phyloP scores from a whole-genome alignment of 2,329 filamentous ascomycete genomes.

The Xylariomycetidae sp. region DNA sequence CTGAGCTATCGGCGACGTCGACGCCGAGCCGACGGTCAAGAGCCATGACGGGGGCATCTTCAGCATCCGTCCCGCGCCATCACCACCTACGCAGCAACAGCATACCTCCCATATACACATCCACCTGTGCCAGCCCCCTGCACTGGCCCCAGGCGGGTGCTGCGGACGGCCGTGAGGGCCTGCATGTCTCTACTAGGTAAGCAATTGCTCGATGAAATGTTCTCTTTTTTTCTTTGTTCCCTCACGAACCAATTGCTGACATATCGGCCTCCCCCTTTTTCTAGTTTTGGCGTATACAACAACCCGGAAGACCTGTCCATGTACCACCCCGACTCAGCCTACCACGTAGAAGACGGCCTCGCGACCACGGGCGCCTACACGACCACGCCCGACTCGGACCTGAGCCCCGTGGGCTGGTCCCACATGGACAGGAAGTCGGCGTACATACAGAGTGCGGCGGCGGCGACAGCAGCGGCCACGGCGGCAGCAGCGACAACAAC shows the following conservation, averaged over 20 bases:
- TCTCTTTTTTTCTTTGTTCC: too few relatives aligned
- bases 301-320: conserved; percentile 21
- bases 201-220: too few relatives aligned
- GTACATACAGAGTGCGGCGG: neutral
- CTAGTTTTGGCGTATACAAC: conserved; percentile 22
- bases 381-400: conserved; percentile 21
- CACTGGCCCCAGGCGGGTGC: conserved; percentile 18
- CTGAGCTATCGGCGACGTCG: conserved; percentile 15
- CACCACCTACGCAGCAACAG: conserved; percentile 24
- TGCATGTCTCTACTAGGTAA: conserved; percentile 21
- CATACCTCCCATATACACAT: conserved; percentile 22
- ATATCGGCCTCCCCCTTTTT: too few relatives aligned
- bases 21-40: conserved; percentile 17
- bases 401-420: conserved; percentile 21
- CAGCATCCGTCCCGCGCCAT: conserved; percentile 13
- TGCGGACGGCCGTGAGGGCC: conserved; percentile 17
- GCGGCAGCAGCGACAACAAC: conserved; percentile 4
- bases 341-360: conserved; percentile 21
- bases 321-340: conserved; percentile 23
- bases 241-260: too few relatives aligned
- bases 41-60: conserved; percentile 17
- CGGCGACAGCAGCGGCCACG: neutral
- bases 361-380: conserved; percentile 20
- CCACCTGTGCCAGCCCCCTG: conserved; percentile 21
- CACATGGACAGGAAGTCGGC: conserved; percentile 15